phyloP scores from a whole-genome alignment of 2,329 filamentous ascomycete species.

The Penicillium sp. region DNA sequence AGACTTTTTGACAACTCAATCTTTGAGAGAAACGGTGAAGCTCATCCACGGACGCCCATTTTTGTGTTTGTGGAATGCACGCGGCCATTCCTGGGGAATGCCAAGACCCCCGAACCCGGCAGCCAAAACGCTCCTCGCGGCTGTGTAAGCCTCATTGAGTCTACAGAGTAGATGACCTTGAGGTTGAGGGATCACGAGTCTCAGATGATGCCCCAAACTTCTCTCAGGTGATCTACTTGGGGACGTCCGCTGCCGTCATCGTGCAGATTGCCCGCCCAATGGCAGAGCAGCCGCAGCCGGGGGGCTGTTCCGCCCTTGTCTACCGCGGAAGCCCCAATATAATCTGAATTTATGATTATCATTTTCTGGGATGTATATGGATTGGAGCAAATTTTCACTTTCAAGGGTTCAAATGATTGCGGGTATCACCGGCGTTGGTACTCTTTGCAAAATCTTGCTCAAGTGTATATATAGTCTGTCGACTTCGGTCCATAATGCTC shows the following conservation, averaged over 20 bases:
- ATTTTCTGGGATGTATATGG: no score
- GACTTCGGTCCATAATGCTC: no score
- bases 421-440: no score
- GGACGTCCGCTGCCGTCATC: slow-evolving; percentile 16
- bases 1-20: no score
- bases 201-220: neutral
- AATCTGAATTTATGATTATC: no score
- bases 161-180: neutral
- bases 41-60: neutral
- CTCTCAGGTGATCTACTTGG: slow-evolving; percentile 15
- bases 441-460: no score
- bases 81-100: slow-evolving; percentile 11
- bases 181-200: neutral
- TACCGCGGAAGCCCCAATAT: no score
- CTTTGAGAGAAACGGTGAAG: neutral
- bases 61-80: slow-evolving; percentile 1
- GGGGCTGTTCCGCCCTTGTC: no score
- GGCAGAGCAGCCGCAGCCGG: neutral
- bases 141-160: neutral
- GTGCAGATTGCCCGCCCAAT: slow-evolving; percentile 10
- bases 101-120: slow-evolving; percentile 10
- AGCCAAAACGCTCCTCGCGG: neutral
- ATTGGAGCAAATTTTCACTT: no score
- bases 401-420: no score
- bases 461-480: no score